Base-by-base conservation (phyloP, 164 flowering plant species). In the Sedum album region DNA sequence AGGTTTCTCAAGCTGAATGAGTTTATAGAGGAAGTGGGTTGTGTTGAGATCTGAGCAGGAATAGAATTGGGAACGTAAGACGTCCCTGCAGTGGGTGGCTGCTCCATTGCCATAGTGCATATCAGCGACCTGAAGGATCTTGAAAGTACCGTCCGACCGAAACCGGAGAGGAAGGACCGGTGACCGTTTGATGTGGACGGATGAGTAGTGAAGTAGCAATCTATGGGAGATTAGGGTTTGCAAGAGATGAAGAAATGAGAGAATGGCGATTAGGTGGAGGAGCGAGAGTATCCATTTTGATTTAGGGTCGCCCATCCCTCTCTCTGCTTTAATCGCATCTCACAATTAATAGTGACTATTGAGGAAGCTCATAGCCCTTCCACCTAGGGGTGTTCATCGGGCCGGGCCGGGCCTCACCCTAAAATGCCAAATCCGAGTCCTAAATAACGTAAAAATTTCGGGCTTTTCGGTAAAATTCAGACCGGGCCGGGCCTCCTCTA, bases 31-130 rank as follows among this genome's bases (percentile, higher is more conserved):
- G 67, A 93, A 93, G 67, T n/a, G 73, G 31, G 96, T 88, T 0
- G 98, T 82, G 75, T 93, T 93, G 31, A 90, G 84, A 81, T 93
- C 96, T 6, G 98, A 83, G 68, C 96, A 93, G 71, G 65, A 69
- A 30, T 64, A 46, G 61, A 85, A 86, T 68, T 90, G 85, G 21
- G 80, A 61, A 0, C 79, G 69, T 75, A 80, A 64, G 42, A 90
- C 93, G 31, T 92, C 96, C 53, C 83, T 74, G 77, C 98, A 93
- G 49, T 93, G 80, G 30, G 86, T 88, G 71, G 76, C 18, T 30
- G 66, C 25, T 42, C 98, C 98, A 71, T 81, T 83, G n/a, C 81
- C 98, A 63, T 69, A 90, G 72, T 88, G 98, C 93, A 93, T 82
- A 79, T 90, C 98, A 9, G 96, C 96, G 41, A 88, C 88, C 90